Evolutionary conservation across 2,329 filamentous ascomycete genomes (phyloP).

Genomic region (Trichoderma breve): DNA sequence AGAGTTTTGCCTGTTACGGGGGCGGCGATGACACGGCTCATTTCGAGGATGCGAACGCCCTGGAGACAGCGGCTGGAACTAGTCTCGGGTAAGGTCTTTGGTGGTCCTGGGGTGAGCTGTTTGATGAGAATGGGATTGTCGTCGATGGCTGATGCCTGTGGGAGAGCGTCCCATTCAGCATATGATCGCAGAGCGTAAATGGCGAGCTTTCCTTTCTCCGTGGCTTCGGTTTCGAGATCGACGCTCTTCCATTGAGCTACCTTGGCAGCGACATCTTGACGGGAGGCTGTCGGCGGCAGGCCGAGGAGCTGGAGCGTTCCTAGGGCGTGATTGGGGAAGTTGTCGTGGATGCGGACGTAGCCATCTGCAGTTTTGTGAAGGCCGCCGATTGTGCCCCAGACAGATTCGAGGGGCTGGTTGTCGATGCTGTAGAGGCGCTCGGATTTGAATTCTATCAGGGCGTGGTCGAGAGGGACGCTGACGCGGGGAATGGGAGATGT

Average conservation of each 20-base stretch:
- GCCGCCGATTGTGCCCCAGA: constrained; percentile 48
- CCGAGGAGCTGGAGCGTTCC: constrained; percentile 45
- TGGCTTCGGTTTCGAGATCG: constrained; percentile 48
- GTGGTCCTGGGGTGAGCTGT: constrained; percentile 30
- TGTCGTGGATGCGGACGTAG: constrained; percentile 54
- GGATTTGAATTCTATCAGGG: constrained; percentile 52
- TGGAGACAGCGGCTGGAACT: constrained; percentile 36
- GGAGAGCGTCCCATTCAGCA: constrained; percentile 49
- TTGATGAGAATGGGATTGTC: constrained; percentile 47
- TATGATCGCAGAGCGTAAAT: constrained; percentile 51
- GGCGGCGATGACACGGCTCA: constrained; percentile 70
- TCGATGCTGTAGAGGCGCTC: constrained; percentile 49
- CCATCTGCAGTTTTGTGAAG: constrained; percentile 51
- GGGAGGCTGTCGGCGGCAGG: constrained; percentile 32
- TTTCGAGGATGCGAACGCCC: constrained; percentile 67
- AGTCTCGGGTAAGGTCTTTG: neutral
- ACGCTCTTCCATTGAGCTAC: constrained; percentile 41
- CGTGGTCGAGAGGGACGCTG: constrained; percentile 45
- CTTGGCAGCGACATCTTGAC: constrained; percentile 39
- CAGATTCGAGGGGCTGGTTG: constrained; percentile 32
- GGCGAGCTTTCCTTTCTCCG: constrained; percentile 39
- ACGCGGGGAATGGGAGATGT: constrained; percentile 35
- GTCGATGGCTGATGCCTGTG: constrained; percentile 44
- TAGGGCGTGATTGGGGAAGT: constrained; percentile 49
- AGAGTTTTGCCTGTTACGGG: constrained; percentile 65